Evolutionary conservation across 495 filamentous ascomycete genomes (phyloP), one percentile per base, ranked within the genome.

Genomic region (Hypoxylon crocopeplum): DNA sequence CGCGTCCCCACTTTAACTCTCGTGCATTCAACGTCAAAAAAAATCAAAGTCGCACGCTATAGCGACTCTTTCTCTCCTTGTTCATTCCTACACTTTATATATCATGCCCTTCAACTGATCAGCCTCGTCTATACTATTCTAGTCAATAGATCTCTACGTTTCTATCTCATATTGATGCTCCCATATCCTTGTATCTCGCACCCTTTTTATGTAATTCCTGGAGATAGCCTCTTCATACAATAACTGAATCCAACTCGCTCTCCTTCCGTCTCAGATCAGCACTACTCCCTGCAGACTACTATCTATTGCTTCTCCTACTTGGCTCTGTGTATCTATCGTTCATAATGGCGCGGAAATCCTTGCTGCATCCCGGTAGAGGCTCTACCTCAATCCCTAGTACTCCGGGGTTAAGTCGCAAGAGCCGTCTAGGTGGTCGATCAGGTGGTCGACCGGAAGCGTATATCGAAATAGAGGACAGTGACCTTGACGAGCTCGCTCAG

Each of bases 401-500:
- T 48, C 55, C 44, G 45, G 64, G 40, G 51, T 55, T 56, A 36
- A 51, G 53, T 25, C 64, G 56, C 21, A 58, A 48, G 16, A 17
- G 17, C 25, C 48, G 57, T n/a, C 20, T 36, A 32, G 19, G 21
- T 30, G 27, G 52, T 16, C 48, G 52, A 45, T 11, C 53, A 47
- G 45, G 33, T 19, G 29, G 49, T 55, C 48, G 41, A 40, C 21
- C n/a, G n/a, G 27, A 41, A 8, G 55, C 53, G 7, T 61, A 44
- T 37, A 61, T 66, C 27, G 62, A 68, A 20, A 60, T 68, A 56
- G 65, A 64, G 20, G 68, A 64, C 29, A 56, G 65, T 40, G 71
- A 74, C 17, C 34, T 57, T 0, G 71, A 73, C 25, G 71, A 74
- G 44, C 66, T 74, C 25, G 62, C 61, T 17, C 33, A 49, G 32